Evolutionary conservation across 1,284 basidiomycete species (phyloP), one percentile per base, ranked within the genome.

Genomic region (Nidula niveotomentosa): DNA sequence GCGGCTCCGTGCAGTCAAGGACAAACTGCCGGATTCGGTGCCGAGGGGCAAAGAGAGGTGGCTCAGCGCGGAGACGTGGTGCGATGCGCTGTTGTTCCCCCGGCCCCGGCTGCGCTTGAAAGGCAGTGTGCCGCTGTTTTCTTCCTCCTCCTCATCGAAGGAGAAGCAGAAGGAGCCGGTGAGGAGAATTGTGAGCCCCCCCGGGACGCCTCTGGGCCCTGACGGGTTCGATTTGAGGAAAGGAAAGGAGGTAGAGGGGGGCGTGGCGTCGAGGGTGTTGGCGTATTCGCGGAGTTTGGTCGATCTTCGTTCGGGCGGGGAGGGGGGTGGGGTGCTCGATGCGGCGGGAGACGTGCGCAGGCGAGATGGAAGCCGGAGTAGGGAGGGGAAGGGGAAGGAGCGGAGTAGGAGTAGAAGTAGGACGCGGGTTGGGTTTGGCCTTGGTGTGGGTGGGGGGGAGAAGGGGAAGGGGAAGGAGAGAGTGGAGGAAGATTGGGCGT

Each of bases 51-150:
- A 75, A 58, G 85, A 88, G 39, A 74, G 83, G 6, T 90, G 86
- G 86, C 62, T 90, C 1, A 81, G 84, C 1, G 81, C 88, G 0
- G 87, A 91, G 69, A 85, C 86, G 8, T 90, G 89, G 87, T 91
- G 90, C 68, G 88, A 90, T 60, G 89, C 88, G 1, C 60, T 91
- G 3, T 68, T 91, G 43, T 85, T 91, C 54, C 90, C 89, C 3
- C 79, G 87, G 0, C 90, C 89, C 5, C 77, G 88, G 49, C 80
- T 91, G 60, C 82, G 79, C 62, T 41, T 15, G 37, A 41, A 41
- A 41, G 37, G 12, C 12, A 41, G 37, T 4, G 15, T 15, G 37
- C 37, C 37, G 37, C 15, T 15, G 37, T 12, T 12, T 41, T 12
- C 37, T 37, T 23, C 23, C 23, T 23, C 23, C 23, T 23, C 23